These are phyloP conservation scores for Rhododendron simsii DNA, from an alignment of 148 eudicot species.

Conservation along the genomic window DNA sequence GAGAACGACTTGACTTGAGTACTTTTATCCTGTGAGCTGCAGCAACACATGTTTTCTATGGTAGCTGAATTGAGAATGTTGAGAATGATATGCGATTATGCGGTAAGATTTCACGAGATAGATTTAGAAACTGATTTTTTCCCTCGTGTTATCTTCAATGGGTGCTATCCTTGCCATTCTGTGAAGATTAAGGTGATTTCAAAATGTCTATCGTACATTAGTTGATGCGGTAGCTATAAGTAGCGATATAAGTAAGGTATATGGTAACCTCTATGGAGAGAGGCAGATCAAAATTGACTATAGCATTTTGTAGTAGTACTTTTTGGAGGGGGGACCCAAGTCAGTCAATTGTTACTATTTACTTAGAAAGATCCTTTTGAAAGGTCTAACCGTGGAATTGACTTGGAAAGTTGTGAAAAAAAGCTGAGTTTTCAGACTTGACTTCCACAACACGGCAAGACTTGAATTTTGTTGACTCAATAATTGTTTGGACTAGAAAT, in stretches of 20 bases:
- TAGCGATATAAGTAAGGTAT: not conserved
- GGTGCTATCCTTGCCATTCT: no score
- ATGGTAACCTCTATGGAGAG: not conserved
- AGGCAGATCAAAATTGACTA: not conserved
- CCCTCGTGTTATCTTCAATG: not conserved
- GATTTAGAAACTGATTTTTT: not conserved
- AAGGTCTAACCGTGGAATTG: not conserved
- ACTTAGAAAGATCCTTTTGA: not conserved
- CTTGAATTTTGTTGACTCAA: not conserved
- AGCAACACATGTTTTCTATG: not conserved
- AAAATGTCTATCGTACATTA: not conserved
- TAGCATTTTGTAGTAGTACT: not conserved
- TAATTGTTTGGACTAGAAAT: not conserved
- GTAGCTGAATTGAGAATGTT: not conserved
- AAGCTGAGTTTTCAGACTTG: not conserved
- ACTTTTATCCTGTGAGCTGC: not conserved
- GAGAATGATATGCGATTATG: not conserved
- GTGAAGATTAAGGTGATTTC: not conserved
- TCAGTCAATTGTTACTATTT: not conserved
- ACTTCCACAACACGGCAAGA: not conserved
- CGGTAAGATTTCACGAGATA: not conserved
- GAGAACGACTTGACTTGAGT: not conserved
- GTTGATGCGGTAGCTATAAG: not conserved
- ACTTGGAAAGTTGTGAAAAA: not conserved
- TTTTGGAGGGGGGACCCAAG: not conserved